Evolutionary conservation across 192 early-diverging fungal species (phyloP), one percentile per base, ranked within the genome.

Genomic region (Polychytrium aggregatum): DNA sequence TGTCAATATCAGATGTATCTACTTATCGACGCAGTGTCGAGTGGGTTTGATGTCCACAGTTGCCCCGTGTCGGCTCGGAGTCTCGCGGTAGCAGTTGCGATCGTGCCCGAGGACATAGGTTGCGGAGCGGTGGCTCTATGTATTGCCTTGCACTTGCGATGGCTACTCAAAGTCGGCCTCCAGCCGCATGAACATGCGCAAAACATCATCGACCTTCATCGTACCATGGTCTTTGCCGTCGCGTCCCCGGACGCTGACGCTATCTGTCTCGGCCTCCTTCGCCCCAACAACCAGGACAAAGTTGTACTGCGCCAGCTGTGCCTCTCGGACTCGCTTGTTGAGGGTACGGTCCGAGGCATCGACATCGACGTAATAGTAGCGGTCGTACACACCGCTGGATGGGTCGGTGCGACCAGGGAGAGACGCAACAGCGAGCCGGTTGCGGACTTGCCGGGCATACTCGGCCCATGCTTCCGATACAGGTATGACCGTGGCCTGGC

Each of bases 401-500:
- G n/a, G n/a, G n/a, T n/a, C n/a, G n/a, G n/a, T n/a, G n/a, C n/a
- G n/a, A n/a, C n/a, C n/a, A n/a, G n/a, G n/a, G n/a, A n/a, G n/a
- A n/a, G n/a, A n/a, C n/a, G n/a, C n/a, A 8, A 4, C 31, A 4
- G 11, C n/a, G n/a, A 67, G 44, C 46, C 40, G 43, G 30, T 47
- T 30, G 1, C 25, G 25, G 16, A 87, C 78, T 48, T 59, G 36
- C 9, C 69, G 56, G 0, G 86, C 89, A 73, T 90, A 89, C 7
- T 75, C 79, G 16, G 62, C 60, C 53, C 85, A 71, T 16, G 74
- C 68, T 5, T 53, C 44, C 65, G 39, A 62, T 2, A 78, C 82
- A 6, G 93, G 86, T 43, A 92, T 73, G 8, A 97, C 78, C 20
- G 92, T 74, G 1, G 84, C 88, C 54, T 97, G 92, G 11, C 90